A percentile compares a stretch with the other conserved stretches of the same genome.
These are phyloP conservation scores for Coemansia sp. DNA, from an alignment of 192 early-diverging fungal species.

Conservation along the genomic window DNA sequence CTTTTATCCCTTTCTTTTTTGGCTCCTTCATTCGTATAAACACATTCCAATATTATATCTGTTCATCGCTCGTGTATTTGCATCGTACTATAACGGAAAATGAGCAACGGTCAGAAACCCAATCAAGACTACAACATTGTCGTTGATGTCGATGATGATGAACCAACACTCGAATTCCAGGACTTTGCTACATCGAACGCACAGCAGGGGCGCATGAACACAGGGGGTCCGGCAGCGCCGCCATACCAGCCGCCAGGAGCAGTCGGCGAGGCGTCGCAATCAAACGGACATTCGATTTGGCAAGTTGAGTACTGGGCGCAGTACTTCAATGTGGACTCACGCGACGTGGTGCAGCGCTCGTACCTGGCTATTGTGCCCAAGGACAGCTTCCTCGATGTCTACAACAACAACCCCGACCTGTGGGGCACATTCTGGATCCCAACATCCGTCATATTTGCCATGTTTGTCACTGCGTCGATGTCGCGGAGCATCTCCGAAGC, in stretches of 20 bases:
- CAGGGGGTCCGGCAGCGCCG: conserved; percentile 27
- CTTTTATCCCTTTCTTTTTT: not conserved
- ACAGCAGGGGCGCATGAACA: conserved; percentile 38
- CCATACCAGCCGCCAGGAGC: conserved; percentile 31
- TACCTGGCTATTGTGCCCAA: conserved; percentile 68
- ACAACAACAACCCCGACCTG: conserved; percentile 86
- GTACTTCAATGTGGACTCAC: conserved; percentile 93
- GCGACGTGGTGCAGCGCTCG: conserved; percentile 71
- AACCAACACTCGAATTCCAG: conserved; percentile 54
- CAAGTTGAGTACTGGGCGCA: conserved; percentile 84
- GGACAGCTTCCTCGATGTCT: conserved; percentile 76
- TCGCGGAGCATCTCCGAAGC: conserved; percentile 79
- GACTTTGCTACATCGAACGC: conserved; percentile 47
- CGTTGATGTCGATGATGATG: conserved; percentile 57
- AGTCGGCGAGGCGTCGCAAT: conserved; percentile 6
- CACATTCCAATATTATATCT: not conserved
- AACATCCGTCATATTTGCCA: conserved; percentile 92
- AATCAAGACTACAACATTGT: conserved; percentile 55
- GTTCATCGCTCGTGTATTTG: not conserved
- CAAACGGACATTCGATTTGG: conserved; percentile 68
- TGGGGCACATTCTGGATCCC: conserved; percentile 99
- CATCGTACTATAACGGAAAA: conserved; percentile 16
- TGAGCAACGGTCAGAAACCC: conserved; percentile 29
- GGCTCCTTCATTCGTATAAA: not conserved
- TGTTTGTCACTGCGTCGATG: conserved; percentile 92